Evolutionary conservation across 1,284 basidiomycete genomes (phyloP), one percentile per base, ranked within the genome.

Genomic region (Marasmius tenuissimus): DNA sequence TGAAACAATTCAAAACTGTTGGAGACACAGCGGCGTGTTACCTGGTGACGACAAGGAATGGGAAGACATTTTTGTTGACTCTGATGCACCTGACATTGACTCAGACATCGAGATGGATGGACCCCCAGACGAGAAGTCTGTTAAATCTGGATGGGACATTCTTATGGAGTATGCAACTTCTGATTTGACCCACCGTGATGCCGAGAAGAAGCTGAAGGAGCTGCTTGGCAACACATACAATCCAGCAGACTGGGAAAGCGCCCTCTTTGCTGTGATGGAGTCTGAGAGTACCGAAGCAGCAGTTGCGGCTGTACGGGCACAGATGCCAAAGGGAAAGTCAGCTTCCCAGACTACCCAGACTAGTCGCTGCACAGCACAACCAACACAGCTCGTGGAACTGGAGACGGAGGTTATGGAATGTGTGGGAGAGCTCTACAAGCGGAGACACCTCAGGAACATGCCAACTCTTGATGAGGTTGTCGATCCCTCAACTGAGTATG

Each of bases 1-100:
- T 50, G n/a, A 27, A 50, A 50, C 48, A n/a, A 50, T 50, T 50
- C 48, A 50, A 18, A 50, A 50, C 48, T 50, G 48, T 50, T 50
- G 48, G 48, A 50, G 48, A 18, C 48, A 50, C 48, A 10, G 10
- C 18, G 48, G 48, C 8, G 22, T 50, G 8, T 9, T n/a, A 9
- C 48, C 48, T 50, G 16, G 16, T 40, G 39, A 40, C 16, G 39
- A 40, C 39, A 40, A 9, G 9, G 16, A 40, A 16, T 40, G 39
- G 39, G 39, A 40, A 40, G 39, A 40, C 16, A 9, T 40, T 16
- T 40, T 40, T 40, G 16, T 40, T 40, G 16, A 16, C 39, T 9
- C 9, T 40, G 39, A 40, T 40, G 39, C 39, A 9, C 9, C 9
- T 16, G 9, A 9, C 16, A 16, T 9, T 9, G 39, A 9, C 39